A percentile compares a stretch with the other conserved stretches of the same genome.
These are phyloP conservation scores for Spiraea crenata DNA, from an alignment of 331 rosid species.

Conservation along the genomic window DNA sequence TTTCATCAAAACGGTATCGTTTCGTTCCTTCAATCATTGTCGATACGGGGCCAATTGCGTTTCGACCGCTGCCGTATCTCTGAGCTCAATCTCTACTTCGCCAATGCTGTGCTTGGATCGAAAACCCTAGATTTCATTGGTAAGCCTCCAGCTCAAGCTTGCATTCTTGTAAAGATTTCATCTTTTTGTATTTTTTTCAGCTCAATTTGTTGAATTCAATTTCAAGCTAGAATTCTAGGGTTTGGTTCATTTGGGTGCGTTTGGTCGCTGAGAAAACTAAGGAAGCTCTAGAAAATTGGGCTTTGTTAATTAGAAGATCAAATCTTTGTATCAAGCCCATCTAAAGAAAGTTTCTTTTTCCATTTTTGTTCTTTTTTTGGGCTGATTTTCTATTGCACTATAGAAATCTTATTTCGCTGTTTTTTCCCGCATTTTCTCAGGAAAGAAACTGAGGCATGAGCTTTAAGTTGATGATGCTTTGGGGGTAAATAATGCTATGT, in stretches of 20 bases:
- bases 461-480: neutral
- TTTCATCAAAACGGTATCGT: neutral
- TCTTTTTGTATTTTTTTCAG: neutral
- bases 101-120: slow-evolving; percentile 26
- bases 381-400: neutral
- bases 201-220: slow-evolving; percentile 3
- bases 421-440: slow-evolving; percentile 26
- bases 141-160: slow-evolving; percentile 21
- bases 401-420: neutral
- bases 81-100: slow-evolving; percentile 15
- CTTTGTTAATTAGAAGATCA: neutral
- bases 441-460: slow-evolving; percentile 18
- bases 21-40: neutral
- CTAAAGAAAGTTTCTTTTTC: neutral
- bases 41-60: neutral
- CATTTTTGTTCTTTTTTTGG: neutral
- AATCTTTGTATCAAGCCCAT: neutral
- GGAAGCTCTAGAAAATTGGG: neutral
- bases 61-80: neutral
- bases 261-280: neutral
- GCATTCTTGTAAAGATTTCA: neutral
- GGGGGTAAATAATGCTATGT: slow-evolving; percentile 20
- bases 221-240: slow-evolving; percentile 3
- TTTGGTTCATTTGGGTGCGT: neutral
- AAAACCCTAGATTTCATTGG: slow-evolving; percentile 31